Percentiles rank a stretch among this genome's conserved stretches.
These are phyloP conservation scores for Apophysomyces sp. DNA, from an alignment of 371 early-diverging fungal species.

Conservation along the genomic window DNA sequence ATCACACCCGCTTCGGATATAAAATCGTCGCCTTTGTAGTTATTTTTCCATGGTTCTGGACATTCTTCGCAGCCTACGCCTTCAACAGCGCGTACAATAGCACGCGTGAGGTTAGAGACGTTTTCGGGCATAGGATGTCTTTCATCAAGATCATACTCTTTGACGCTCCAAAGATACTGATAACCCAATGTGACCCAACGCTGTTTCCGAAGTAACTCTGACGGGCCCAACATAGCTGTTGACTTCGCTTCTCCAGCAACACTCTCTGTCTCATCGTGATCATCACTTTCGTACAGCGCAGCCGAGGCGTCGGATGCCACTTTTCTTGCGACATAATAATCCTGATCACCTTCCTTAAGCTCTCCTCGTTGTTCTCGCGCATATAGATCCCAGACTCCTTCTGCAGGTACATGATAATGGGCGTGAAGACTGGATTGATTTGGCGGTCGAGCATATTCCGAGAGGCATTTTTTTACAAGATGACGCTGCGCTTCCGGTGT, in stretches of 20 bases:
- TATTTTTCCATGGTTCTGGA: conserved; percentile 24
- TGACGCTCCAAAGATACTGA: conserved; percentile 92
- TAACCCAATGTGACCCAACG: conserved; percentile 91
- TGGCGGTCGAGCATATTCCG: conserved; percentile 68
- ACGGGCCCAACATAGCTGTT: conserved; percentile 32
- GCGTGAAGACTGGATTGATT: conserved; percentile 84
- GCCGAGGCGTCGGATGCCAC: conserved; percentile 13
- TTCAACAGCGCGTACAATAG: conserved; percentile 54
- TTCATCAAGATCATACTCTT: conserved; percentile 67
- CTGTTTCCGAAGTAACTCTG: conserved; percentile 56
- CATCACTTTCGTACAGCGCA: conserved; percentile 6
- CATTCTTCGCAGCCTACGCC: conserved; percentile 30
- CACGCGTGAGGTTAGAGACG: conserved; percentile 46
- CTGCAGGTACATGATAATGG: conserved; percentile 66
- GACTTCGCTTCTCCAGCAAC: not conserved
- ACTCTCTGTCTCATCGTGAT: conserved; percentile 10
- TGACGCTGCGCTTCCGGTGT: conserved; percentile 64
- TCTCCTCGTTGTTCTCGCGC: conserved; percentile 34
- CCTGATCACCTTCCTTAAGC: conserved; percentile 14
- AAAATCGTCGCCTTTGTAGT: conserved; percentile 56
- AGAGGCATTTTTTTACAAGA: conserved; percentile 63
- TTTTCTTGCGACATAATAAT: conserved; percentile 24
- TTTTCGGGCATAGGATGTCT: conserved; percentile 52
- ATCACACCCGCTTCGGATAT: conserved; percentile 91
- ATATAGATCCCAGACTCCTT: conserved; percentile 71